phyloP scores from a whole-genome alignment of 352 stramenopile genomes.

The Pythium rishiriense region DNA sequence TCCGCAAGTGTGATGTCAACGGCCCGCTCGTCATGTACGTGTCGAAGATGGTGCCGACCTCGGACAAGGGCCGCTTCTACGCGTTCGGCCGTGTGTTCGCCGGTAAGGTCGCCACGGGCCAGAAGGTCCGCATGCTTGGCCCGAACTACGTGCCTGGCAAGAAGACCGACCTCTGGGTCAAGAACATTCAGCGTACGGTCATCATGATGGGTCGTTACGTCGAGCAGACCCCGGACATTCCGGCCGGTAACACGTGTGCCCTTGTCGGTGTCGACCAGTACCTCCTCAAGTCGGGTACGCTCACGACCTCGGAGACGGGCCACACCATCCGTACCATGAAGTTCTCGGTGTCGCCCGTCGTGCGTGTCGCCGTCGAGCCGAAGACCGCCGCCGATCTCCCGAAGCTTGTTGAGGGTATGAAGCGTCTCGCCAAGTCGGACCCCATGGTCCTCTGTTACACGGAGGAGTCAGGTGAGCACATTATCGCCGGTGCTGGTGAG shows the following conservation, averaged over 20 bases:
- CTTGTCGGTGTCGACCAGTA: slow-evolving; percentile 99
- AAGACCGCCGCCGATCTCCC: slow-evolving; percentile 99
- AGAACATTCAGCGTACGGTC: slow-evolving; percentile 99
- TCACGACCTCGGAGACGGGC: slow-evolving; percentile 97
- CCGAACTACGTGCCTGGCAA: slow-evolving; percentile 99
- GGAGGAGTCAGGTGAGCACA: slow-evolving; percentile 99
- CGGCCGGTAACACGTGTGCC: slow-evolving; percentile 99
- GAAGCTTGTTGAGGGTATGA: slow-evolving; percentile 99
- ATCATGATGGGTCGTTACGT: slow-evolving; percentile 99
- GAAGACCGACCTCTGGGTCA: slow-evolving; percentile 99
- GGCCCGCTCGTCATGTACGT: slow-evolving; percentile 99
- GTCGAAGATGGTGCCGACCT: slow-evolving; percentile 99
- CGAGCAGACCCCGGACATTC: slow-evolving; percentile 98
- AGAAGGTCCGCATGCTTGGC: slow-evolving; percentile 99
- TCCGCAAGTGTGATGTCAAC: slow-evolving; percentile 98
- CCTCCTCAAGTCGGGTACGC: slow-evolving; percentile 99
- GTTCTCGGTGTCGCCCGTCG: slow-evolving; percentile 99
- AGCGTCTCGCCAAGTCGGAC: slow-evolving; percentile 99
- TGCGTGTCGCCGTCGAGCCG: slow-evolving; percentile 98
- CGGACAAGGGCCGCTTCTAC: slow-evolving; percentile 99
- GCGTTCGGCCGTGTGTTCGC: slow-evolving; percentile 99
- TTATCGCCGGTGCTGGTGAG: slow-evolving; percentile 99
- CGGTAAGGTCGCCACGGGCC: slow-evolving; percentile 97
- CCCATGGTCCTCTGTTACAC: slow-evolving; percentile 99
- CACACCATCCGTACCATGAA: slow-evolving; percentile 99